phyloP scores from a whole-genome alignment of 352 stramenopile genomes.

The Globisporangium echinulatum region DNA sequence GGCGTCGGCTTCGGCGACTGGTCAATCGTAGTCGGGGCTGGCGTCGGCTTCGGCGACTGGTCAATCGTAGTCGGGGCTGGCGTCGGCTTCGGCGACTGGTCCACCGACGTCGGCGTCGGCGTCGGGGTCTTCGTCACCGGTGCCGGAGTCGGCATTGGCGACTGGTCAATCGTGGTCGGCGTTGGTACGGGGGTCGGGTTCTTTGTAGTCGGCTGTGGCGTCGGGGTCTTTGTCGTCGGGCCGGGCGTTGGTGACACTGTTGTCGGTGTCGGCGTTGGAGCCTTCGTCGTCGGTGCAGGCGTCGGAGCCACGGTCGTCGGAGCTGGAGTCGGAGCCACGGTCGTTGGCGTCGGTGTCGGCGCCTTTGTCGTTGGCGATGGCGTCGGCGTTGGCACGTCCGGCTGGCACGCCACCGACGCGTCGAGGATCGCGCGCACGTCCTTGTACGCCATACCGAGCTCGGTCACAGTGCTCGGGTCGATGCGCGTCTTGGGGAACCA shows the following conservation, averaged over 20 bases:
- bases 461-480: constrained; percentile 3
- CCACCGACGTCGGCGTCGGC: neutral
- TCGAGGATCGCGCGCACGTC: constrained; percentile 10
- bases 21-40: no score
- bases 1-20: neutral
- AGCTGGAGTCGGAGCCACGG: neutral
- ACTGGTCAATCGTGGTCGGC: neutral
- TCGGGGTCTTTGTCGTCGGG: neutral
- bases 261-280: neutral
- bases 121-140: neutral
- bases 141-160: neutral
- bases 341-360: neutral
- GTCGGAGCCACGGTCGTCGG: neutral
- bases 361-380: neutral
- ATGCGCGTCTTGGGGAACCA: constrained; percentile 10
- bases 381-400: neutral
- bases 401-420: constrained; percentile 10
- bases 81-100: no score
- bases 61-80: no score
- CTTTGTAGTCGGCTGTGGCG: neutral
- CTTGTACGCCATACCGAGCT: constrained; percentile 11
- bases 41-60: no score
- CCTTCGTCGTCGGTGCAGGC: neutral
- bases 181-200: neutral
- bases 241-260: neutral